A percentile compares a stretch with the other conserved stretches of the same genome.
Evolutionary conservation across 192 early-diverging fungal species (phyloP).

Genomic region (Spizellomyces punctatus): DNA sequence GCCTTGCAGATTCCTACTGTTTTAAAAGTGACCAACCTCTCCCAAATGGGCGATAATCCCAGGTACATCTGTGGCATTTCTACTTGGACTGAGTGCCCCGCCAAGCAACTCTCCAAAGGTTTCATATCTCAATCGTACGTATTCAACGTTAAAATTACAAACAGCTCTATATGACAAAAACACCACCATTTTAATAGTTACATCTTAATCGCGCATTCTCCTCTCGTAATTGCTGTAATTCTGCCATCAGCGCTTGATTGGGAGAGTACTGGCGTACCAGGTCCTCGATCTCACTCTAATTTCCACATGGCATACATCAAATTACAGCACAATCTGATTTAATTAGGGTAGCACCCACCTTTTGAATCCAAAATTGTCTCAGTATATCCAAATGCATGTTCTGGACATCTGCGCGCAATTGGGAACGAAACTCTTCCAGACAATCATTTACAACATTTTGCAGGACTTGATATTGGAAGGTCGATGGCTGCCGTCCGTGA

Average conservation of each 20-base stretch:
- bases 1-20: too few species aligned
- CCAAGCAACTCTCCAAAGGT: too few species aligned
- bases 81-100: too few species aligned
- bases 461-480: constrained; percentile 46
- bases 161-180: not conserved
- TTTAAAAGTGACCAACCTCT: too few species aligned
- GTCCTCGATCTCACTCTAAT: constrained; percentile 57
- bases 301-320: not conserved
- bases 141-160: not conserved
- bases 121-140: not conserved
- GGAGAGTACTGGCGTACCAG: constrained; percentile 56
- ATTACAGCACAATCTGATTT: not conserved
- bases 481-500: not conserved
- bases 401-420: constrained; percentile 62
- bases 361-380: constrained; percentile 70
- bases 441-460: constrained; percentile 64
- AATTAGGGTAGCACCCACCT: constrained; percentile 35
- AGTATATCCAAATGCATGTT: constrained; percentile 74
- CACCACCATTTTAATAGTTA: constrained; percentile 14
- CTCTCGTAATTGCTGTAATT: constrained; percentile 53
- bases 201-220: constrained; percentile 60
- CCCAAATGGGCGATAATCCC: too few species aligned
- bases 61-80: too few species aligned
- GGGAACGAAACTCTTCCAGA: constrained; percentile 56
- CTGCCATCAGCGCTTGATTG: constrained; percentile 50